phyloP scores from a whole-genome alignment of 108 stramenopile species.

The Hondaea fermentalgiana region DNA sequence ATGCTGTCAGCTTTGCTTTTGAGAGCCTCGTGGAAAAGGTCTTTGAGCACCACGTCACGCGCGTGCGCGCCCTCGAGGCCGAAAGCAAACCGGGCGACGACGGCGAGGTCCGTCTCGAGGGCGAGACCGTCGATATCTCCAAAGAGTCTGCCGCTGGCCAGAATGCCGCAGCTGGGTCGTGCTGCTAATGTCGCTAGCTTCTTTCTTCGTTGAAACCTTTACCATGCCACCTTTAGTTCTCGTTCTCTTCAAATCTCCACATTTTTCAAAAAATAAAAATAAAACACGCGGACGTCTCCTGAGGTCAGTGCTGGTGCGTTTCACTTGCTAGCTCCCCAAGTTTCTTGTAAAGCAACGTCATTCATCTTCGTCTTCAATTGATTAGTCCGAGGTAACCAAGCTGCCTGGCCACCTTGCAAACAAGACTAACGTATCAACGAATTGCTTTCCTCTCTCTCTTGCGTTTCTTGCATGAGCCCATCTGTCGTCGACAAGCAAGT shows the following conservation, averaged over 20 bases:
- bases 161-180: neutral
- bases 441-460: no score
- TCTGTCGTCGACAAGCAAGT: no score
- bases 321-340: no score
- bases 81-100: neutral
- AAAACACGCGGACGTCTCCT: no score
- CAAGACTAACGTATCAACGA: no score
- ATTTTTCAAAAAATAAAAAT: neutral
- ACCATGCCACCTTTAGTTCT: neutral
- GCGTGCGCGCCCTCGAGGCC: neutral
- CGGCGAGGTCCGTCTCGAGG: neutral
- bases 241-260: neutral
- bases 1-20: slow-evolving; percentile 91
- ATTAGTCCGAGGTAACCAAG: no score
- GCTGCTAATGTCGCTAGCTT: neutral
- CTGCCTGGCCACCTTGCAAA: no score
- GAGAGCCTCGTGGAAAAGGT: slow-evolving; percentile 85
- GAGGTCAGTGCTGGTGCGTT: no score
- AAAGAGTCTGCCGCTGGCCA: neutral
- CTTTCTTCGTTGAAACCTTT: neutral
- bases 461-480: no score
- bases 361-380: no score
- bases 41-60: slow-evolving; percentile 22
- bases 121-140: slow-evolving; percentile 3
- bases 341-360: no score